Conservation (phyloP, 805 yeast species). For the Hanseniaspora thailandica region DNA sequence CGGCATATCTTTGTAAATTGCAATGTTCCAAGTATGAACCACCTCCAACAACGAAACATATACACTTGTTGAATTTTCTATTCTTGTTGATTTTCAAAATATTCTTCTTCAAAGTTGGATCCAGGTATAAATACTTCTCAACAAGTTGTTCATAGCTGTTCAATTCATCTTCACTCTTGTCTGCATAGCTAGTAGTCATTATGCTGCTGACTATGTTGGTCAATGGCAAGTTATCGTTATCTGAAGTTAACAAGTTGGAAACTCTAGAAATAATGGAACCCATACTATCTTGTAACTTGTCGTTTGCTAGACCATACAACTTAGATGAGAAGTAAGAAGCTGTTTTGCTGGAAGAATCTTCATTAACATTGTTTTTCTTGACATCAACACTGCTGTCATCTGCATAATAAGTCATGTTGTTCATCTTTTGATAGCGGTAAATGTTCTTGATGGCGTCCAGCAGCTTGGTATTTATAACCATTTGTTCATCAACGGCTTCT, state of each 20-base stretch:
- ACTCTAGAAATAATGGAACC: slow-evolving; percentile 81
- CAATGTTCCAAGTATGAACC: slow-evolving; percentile 92
- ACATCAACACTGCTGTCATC: background rate
- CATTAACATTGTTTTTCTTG: slow-evolving; percentile 18
- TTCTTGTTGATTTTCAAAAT: slow-evolving; percentile 81
- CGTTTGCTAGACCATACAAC: slow-evolving; percentile 71
- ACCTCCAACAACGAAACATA: slow-evolving; percentile 92
- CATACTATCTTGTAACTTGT: slow-evolving; percentile 75
- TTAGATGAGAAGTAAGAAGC: slow-evolving; percentile 66
- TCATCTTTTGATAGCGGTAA: slow-evolving; percentile 66
- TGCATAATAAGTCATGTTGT: slow-evolving; percentile 41
- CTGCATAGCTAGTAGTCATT: slow-evolving; percentile 66
- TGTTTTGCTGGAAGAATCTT: slow-evolving; percentile 30
- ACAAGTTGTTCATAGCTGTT: slow-evolving; percentile 55
- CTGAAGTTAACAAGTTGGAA: slow-evolving; percentile 67
- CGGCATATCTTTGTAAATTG: slow-evolving; percentile 81
- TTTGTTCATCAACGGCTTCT: slow-evolving; percentile 56
- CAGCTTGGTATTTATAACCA: slow-evolving; percentile 30
- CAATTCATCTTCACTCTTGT: slow-evolving; percentile 49
- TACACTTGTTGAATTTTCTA: slow-evolving; percentile 64
- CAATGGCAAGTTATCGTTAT: slow-evolving; percentile 74
- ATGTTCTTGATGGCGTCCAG: slow-evolving; percentile 58
- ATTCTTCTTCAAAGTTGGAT: slow-evolving; percentile 78
- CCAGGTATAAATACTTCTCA: slow-evolving; percentile 82
- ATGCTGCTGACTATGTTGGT: slow-evolving; percentile 85